These are phyloP conservation scores for Gaeumannomyces tritici DNA, from an alignment of 2,329 filamentous ascomycete species.

Conservation along the genomic window DNA sequence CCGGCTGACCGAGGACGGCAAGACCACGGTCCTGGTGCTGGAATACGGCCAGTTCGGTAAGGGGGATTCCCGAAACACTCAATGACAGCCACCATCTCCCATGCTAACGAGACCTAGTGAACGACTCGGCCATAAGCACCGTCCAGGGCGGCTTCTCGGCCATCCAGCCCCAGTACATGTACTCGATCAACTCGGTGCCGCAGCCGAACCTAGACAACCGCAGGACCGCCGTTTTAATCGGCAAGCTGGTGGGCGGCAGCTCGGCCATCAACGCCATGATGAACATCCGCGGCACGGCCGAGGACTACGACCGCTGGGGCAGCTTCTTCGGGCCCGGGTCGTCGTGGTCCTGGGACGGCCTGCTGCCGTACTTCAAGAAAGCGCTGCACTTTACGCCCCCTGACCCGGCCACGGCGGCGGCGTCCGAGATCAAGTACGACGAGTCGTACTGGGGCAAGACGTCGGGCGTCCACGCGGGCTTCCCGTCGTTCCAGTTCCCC, in stretches of 20 bases:
- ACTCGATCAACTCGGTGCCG: constrained; percentile 17
- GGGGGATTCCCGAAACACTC: neutral
- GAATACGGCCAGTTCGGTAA: constrained; percentile 11
- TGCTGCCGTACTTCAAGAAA: constrained; percentile 23
- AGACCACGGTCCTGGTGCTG: constrained; percentile 12
- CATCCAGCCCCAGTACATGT: constrained; percentile 12
- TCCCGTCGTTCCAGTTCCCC: constrained; percentile 26
- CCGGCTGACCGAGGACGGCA: constrained; percentile 12
- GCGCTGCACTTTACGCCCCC: constrained; percentile 12
- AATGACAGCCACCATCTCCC: neutral
- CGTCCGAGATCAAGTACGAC: constrained; percentile 22
- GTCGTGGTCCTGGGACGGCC: constrained; percentile 13
- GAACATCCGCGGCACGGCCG: constrained; percentile 20
- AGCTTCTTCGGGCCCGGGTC: constrained; percentile 14
- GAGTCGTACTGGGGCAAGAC: constrained; percentile 23
- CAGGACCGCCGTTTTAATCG: constrained; percentile 13
- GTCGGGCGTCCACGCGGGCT: constrained; percentile 22
- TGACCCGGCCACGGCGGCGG: constrained; percentile 9
- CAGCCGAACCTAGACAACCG: constrained; percentile 16
- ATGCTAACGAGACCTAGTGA: neutral
- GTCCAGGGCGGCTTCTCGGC: constrained; percentile 10
- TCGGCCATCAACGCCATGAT: constrained; percentile 26
- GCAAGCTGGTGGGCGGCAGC: constrained; percentile 24
- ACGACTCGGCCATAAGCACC: constrained; percentile 7
- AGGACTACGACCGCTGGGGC: constrained; percentile 24